Base-by-base conservation (phyloP, 2,329 filamentous ascomycete genomes). In the Myriosclerotinia duriaeana region DNA sequence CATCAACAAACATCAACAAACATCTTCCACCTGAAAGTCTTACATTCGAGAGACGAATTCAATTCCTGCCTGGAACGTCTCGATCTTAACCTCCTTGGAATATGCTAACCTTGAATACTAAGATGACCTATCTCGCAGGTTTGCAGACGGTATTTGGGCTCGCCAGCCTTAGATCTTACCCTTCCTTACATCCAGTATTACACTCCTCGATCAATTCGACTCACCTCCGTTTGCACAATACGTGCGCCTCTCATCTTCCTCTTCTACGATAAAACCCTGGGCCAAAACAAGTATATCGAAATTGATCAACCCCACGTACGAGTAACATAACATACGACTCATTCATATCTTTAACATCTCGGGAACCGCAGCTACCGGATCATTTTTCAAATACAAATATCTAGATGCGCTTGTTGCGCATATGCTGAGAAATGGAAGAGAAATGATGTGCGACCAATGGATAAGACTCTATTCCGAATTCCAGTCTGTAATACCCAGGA, bases 291-390 rank as follows among this genome's bases (percentile, higher is more conserved):
- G 26, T 30, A n/a, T 14, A 8, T 34, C 14, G 26, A 48, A 36
- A 36, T 17, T 14, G 11, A n/a, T 6, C 1, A n/a, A 3, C 14
- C 2, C 15, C 26, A 8, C 20, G 6, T 59, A 36, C 26, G 3
- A 59, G 17, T 46, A 59, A 36, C 20, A 59, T 48, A 48, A 22
- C 11, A 59, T 59, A 22, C 20, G 4, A 48, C 26, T n/a, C 56
- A 14, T 44, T n/a, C 56, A 22, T 17, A 11, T 60, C 14, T 4
- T 17, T 12, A 34, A 22, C 4, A 59, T 50, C 12, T 38, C 30
- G 4, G 30, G 42, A 48, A 11, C 2, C 5, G 8, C 12, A 22
- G 20, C 12, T 5, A 26, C 42, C 44, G 42, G 56, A 12, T 34
- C 1, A 7, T 60, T 14, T 60, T 48, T 20, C 17, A 60, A 6